phyloP scores from a whole-genome alignment of 2,329 filamentous ascomycete species.

The Rhynchosporium agropyri region DNA sequence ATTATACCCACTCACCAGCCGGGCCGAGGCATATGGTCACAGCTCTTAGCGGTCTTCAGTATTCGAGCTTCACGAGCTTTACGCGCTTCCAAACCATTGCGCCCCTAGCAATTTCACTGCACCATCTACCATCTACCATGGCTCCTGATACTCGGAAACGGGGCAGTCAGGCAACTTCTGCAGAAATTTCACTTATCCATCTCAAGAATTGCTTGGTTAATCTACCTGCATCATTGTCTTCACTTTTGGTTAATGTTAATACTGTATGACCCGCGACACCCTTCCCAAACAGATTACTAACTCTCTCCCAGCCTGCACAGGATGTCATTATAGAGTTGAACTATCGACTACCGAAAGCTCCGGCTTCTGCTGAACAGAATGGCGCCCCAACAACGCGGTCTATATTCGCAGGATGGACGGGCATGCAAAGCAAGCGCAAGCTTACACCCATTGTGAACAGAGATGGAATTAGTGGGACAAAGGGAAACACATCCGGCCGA shows the following conservation, averaged over 20 bases:
- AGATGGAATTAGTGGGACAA: slow-evolving; percentile 67
- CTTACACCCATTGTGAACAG: slow-evolving; percentile 72
- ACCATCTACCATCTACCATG: slow-evolving; percentile 24
- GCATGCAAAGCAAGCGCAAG: slow-evolving; percentile 91
- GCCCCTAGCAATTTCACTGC: not conserved
- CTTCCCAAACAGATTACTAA: not conserved
- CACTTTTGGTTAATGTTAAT: slow-evolving; percentile 84
- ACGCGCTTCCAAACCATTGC: not conserved
- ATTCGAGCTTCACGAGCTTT: not conserved
- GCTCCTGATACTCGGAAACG: slow-evolving; percentile 38
- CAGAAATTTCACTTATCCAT: slow-evolving; percentile 82
- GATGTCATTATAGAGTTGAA: slow-evolving; percentile 94
- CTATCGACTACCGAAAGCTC: slow-evolving; percentile 63
- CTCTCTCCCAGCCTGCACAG: slow-evolving; percentile 69
- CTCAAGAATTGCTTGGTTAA: slow-evolving; percentile 96
- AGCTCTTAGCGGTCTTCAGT: not conserved
- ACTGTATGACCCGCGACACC: slow-evolving; percentile 62
- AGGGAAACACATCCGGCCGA: slow-evolving; percentile 57
- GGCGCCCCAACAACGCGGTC: slow-evolving; percentile 61
- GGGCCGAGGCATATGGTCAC: slow-evolving; percentile 15
- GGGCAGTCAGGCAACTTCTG: slow-evolving; percentile 66
- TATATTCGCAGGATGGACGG: slow-evolving; percentile 93
- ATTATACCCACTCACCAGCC: not conserved
- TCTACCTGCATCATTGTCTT: slow-evolving; percentile 81
- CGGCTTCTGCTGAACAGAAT: slow-evolving; percentile 50